Evolutionary conservation across 345 rosid species (phyloP), one percentile per base, ranked within the genome.

Genomic region (Sisymbrium altissimum): DNA sequence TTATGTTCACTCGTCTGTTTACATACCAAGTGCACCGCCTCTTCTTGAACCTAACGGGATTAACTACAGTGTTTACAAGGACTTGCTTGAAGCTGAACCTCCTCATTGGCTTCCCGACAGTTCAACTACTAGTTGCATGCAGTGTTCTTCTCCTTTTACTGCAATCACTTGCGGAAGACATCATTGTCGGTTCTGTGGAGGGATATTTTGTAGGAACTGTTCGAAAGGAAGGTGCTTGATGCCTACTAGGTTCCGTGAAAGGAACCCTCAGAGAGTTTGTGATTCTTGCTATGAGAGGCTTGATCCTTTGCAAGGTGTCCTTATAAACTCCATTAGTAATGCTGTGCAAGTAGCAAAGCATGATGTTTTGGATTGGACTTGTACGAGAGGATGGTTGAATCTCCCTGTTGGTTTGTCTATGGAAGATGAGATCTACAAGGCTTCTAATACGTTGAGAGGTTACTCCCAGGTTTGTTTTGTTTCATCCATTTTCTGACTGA

Each of bases 61-160:
- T 38, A 82, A 84, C 52, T 85, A 82, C 66, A 76, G 62, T 74
- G 90, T 83, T 38, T 84, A 86, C 77, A 92, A 88, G 76, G 96
- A 87, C 46, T 76, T 92, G 44, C 78, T 92, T 64, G 98, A 87
- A 71, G 89, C 92, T 23, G 98, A 95, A 29, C 97, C 99, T 25
- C 98, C 96, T 0, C 90, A 95, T 38, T 95, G 99, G 99, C 84
- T 90, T 29, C 91, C 97, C 0, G 99, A 95, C 83, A 95, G 99
- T 75, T 86, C 92, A 25, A 70, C 91, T 2, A 72, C 84, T 29
- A 78, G 60, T 64, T 95, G 98, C 78, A 87, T 89, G 98, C 97
- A 86, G 68, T 95, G 99, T 41, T 79, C 78, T 82, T 70, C 87
- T 48, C 87, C 90, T 19, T 95, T 95, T 79, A 92, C 96, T 4